A percentile compares a stretch with the other conserved stretches of the same genome.
phyloP scores from a whole-genome alignment of 2,329 filamentous ascomycete genomes.

The Calycina marina region DNA sequence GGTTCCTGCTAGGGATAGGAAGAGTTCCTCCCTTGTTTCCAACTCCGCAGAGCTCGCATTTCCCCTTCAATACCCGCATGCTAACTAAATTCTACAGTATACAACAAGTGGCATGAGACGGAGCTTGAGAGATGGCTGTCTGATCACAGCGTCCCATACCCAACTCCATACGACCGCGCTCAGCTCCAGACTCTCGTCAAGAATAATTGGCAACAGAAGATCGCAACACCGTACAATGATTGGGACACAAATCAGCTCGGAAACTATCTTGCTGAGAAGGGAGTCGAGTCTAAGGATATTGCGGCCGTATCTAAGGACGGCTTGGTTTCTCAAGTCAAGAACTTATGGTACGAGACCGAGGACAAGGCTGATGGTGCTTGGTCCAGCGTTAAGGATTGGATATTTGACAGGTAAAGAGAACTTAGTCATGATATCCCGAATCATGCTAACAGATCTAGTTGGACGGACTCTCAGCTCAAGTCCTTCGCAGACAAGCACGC shows the following conservation, averaged over 20 bases:
- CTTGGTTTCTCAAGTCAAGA: constrained; percentile 55
- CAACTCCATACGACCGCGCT: constrained; percentile 80
- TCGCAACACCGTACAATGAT: constrained; percentile 58
- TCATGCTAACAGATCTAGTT: no score
- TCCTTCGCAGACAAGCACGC: constrained; percentile 78
- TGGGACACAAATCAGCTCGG: constrained; percentile 61
- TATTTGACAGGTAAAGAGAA: constrained; percentile 73
- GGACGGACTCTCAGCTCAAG: constrained; percentile 72
- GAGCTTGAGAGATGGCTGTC: constrained; percentile 95
- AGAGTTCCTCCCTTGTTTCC: neutral
- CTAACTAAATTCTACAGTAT: constrained; percentile 42
- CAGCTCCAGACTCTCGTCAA: constrained; percentile 86
- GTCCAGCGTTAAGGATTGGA: constrained; percentile 68
- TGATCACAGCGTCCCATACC: constrained; percentile 82
- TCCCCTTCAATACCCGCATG: neutral
- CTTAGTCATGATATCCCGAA: no score
- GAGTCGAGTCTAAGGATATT: constrained; percentile 51
- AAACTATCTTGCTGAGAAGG: constrained; percentile 55
- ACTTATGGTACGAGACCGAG: constrained; percentile 64
- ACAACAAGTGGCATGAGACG: constrained; percentile 98
- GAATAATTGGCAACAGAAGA: constrained; percentile 72
- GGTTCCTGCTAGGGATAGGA: neutral
- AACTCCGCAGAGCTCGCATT: neutral
- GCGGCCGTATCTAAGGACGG: constrained; percentile 55
- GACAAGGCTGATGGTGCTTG: constrained; percentile 63